Conservation (phyloP, 176 grass and related monocot species). For the Musa itinerans region DNA sequence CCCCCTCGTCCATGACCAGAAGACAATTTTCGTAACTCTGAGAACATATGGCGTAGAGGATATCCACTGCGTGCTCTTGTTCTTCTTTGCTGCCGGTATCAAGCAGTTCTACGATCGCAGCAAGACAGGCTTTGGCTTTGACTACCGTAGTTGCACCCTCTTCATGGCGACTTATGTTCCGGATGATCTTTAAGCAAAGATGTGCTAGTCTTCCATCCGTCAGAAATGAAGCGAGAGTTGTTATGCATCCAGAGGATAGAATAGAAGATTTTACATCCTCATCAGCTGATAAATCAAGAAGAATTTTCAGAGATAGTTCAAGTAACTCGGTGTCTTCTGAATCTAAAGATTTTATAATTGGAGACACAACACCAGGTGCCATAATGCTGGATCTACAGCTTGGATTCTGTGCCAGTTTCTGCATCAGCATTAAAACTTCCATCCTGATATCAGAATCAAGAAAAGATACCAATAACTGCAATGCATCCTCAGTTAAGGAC, state of each 20-base stretch:
- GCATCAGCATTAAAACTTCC: slow-evolving; percentile 52
- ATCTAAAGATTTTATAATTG: slow-evolving; percentile 40
- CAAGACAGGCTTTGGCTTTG: slow-evolving; percentile 43
- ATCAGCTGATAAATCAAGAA: slow-evolving; percentile 51
- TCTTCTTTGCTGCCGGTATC: slow-evolving; percentile 55
- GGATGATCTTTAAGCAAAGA: slow-evolving; percentile 56
- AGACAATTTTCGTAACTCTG: slow-evolving; percentile 46
- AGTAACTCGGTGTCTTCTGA: slow-evolving; percentile 44
- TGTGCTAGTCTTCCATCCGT: slow-evolving; percentile 42
- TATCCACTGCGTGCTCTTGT: slow-evolving; percentile 51
- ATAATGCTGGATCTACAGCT: slow-evolving; percentile 37
- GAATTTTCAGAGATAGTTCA: slow-evolving; percentile 51
- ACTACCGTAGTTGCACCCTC: slow-evolving; percentile 43
- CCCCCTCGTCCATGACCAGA: slow-evolving; percentile 76
- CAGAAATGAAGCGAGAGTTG: slow-evolving; percentile 48
- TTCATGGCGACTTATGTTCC: slow-evolving; percentile 51
- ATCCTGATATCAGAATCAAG: slow-evolving; percentile 42
- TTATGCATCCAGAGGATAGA: slow-evolving; percentile 53
- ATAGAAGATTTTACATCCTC: slow-evolving; percentile 38
- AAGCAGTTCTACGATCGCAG: slow-evolving; percentile 58
- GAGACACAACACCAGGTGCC: slow-evolving; percentile 35
- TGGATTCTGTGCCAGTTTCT: slow-evolving; percentile 37
- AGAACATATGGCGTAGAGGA: slow-evolving; percentile 61
- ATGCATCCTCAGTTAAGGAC: slow-evolving; percentile 42
- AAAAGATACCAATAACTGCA: slow-evolving; percentile 46